Base-by-base conservation (phyloP, 129 eudicot species). In the Dittrichia graveolens region DNA sequence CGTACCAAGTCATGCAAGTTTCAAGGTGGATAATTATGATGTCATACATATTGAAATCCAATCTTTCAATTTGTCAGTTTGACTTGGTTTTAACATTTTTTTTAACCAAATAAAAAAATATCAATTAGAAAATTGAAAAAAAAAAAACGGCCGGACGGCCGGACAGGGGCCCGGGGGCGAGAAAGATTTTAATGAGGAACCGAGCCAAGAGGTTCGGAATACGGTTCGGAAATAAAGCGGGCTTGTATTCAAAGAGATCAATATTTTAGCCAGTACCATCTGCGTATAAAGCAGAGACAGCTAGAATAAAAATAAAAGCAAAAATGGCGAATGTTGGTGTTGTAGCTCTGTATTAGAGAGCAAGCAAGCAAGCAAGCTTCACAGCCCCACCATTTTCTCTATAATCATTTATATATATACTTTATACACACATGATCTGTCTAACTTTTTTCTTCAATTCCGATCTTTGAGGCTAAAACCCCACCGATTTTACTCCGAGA, bases 231-330 rank as follows among this genome's bases (percentile, higher is more conserved):
- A 48, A 56, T 53, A 71, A 80, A 69, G 79, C 80, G 80, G 83
- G 50, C 46, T 44, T 67, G 14, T 74, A 61, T 74, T 80, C 80
- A 74, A 74, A 80, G 44, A 5, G 47, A 60, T 19, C 9, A 58
- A 43, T 45, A 39, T 10, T 75, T 24, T 3, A 61, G 49, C 69
- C 41, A 58, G 61, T 19, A 45, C 57, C 72, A 71, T 57, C 43
- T 43, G 54, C 65, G 39, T 73, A 81, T 80, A 84, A 84, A 85
- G 89, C 83, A 82, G 76, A 83, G 76, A 78, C 73, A 86, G 82
- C 67, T 54, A 71, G 34, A 71, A 73, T 24, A 24, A 24, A 24
- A 24, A 24, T 0, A 0, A 75, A 76, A 80, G 80, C 75, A 66
- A 48, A 78, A 72, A 84, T 62, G 83, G 77, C 69, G 66, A 74